Conservation (phyloP, 257 asterid genomes). For the Ballota nigra region DNA sequence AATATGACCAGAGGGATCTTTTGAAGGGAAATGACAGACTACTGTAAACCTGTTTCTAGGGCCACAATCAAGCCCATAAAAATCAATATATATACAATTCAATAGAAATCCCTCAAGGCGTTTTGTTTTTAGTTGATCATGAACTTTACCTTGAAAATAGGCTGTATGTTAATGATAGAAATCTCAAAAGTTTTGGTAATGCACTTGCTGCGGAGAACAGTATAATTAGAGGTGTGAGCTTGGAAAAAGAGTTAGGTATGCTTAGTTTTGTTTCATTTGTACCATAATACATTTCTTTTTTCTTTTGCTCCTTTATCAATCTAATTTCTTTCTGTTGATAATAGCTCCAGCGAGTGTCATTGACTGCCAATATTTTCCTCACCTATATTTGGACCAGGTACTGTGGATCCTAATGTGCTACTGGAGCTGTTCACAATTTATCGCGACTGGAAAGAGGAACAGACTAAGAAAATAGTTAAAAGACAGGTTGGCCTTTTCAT, state of each 20-base stretch:
- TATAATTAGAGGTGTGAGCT: background rate
- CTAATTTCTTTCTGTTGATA: slow-evolving; percentile 11
- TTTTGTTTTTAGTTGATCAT: slow-evolving; percentile 8
- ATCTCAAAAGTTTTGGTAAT: background rate
- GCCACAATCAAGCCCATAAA: slow-evolving; percentile 7
- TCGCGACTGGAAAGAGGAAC: slow-evolving; percentile 85
- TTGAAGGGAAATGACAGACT: slow-evolving; percentile 3
- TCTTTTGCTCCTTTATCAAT: background rate
- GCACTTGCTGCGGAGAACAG: background rate
- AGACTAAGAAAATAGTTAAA: slow-evolving; percentile 51
- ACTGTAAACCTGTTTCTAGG: background rate
- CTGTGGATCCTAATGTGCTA: slow-evolving; percentile 74
- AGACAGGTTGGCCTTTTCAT: slow-evolving; percentile 62
- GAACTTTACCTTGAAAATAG: background rate
- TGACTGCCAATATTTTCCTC: slow-evolving; percentile 19
- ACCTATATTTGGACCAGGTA: slow-evolving; percentile 48
- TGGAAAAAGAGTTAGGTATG: background rate
- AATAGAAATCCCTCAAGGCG: background rate
- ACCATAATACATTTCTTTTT: background rate
- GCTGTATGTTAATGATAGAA: background rate
- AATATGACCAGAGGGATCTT: background rate
- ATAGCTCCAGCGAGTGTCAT: slow-evolving; percentile 3
- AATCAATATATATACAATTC: background rate
- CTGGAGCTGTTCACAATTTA: slow-evolving; percentile 83
- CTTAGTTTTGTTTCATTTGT: background rate